A percentile compares a stretch with the other conserved stretches of the same genome.
These are phyloP conservation scores for Cercospora canescens DNA, from an alignment of 2,329 filamentous ascomycete species.

Conservation along the genomic window DNA sequence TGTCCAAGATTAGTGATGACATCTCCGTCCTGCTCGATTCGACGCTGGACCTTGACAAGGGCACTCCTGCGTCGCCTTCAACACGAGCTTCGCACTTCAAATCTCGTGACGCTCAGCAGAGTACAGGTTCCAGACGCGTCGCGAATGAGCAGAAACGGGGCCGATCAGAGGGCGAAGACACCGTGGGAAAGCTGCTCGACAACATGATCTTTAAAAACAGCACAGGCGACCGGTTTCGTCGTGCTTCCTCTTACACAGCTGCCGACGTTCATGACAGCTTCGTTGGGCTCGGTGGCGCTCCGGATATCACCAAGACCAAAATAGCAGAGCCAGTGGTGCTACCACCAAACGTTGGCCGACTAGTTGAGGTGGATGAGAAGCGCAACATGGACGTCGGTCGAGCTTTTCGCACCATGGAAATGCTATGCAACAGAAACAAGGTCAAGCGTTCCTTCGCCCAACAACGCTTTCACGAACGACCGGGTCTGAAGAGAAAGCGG, in stretches of 20 bases:
- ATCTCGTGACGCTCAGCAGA: conserved; percentile 28
- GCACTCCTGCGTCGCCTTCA: conserved; percentile 25
- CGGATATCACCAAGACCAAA: background rate
- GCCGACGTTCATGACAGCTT: background rate
- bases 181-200: conserved; percentile 20
- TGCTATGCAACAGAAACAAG: conserved; percentile 54
- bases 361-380: conserved; percentile 37
- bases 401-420: conserved; percentile 49
- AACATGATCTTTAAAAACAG: conserved; percentile 1
- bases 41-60: conserved; percentile 32
- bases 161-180: conserved; percentile 6
- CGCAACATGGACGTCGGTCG: conserved; percentile 48
- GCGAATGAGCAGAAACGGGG: conserved; percentile 11
- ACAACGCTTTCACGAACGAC: conserved; percentile 74
- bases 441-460: conserved; percentile 56
- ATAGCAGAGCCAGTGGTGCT: conserved; percentile 33
- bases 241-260: background rate
- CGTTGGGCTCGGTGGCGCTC: background rate
- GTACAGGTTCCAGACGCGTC: conserved; percentile 15
- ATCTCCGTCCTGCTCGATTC: conserved; percentile 32
- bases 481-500: conserved; percentile 76
- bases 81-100: conserved; percentile 32
- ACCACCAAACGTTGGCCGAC: conserved; percentile 43
- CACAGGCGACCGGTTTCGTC: background rate
- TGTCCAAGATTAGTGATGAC: conserved; percentile 16